Evolutionary conservation across 2,329 filamentous ascomycete species (phyloP), one percentile per base, ranked within the genome.

Genomic region (Akanthomyces dipterigenus): DNA sequence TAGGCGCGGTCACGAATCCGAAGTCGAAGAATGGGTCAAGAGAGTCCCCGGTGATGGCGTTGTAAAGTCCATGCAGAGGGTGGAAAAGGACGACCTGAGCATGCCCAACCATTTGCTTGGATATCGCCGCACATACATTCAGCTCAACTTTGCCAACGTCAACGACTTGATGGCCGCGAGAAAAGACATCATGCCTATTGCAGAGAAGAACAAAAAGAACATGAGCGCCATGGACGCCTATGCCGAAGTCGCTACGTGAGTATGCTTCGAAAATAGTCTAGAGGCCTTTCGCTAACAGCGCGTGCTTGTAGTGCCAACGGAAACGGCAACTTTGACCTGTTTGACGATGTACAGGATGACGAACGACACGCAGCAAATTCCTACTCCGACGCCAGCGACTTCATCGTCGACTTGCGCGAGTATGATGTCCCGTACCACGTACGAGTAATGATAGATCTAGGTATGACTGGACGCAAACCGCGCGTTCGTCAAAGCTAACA

Each of bases 401-500:
- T 88, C 75, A 92, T 99, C 82, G 85, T 97, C 78, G 96, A 99
- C 83, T 96, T 99, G 74, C 88, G 95, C 82, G 95, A 99, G 80
- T 99, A 96, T 76, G 95, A 99, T 77, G 96, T 99, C 70, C 96
- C 95, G 66, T 99, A 99, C 80, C 95, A 99, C 80, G 95, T 99
- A 72, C 87, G 95, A 83, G 93, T 99, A 78, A 90, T 96, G 76
- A 99, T 99, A 78, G 95, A 99, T 77, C 85, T 91, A 81, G 83
- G 89, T 91, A 66, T 64, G 72, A 24, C 11, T 48, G 8, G 45
- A 20, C 9, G 24, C 46, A 34, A 51, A 51, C 58, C 7, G 5
- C 6, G 9, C 2, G 54, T 38, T 42, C 55, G 18, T 14, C 31
- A 42, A 28, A 43, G 34, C 20, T 24, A n/a, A 28, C 38, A 14